Base-by-base conservation (phyloP, 2,329 filamentous ascomycete species). In the Colletotrichum eleusines region DNA sequence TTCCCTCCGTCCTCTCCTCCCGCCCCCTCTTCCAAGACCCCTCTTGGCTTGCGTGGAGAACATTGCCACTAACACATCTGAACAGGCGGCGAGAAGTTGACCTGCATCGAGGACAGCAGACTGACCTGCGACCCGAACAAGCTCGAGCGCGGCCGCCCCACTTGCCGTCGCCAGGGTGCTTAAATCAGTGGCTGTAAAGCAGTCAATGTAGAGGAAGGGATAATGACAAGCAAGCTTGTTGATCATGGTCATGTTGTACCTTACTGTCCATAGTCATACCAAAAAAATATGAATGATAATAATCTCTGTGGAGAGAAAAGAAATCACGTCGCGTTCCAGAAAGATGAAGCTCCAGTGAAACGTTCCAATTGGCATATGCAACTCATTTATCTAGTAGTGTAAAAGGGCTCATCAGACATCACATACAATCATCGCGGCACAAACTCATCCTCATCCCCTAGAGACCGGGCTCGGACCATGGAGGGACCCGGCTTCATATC, bases 401-500 rank as follows among this genome's bases (percentile, higher is more conserved):
- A 18, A 63, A n/a, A 44, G 42, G 3, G 40, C 16, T 63, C 48
- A 20, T 33, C 31, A 23, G 20, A 35, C 14, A 46, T 67, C 40
- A 61, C 63, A 23, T 7, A 35, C 18, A 63, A 69, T 72, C 71
- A 73, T 40, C 74, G 74, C 50, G 66, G 71, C 38, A 76, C 59
- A 60, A 74, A 73, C 16, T 76, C 73, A 20, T 75, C 73, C 14
- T 57, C 73, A 12, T 72, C 73, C 28, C 73, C 75, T n/a, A 73
- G n/a, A 18, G 75, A 74, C 54, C 79, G 75, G 28, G 71, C 51
- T 20, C 57, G 57, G 48, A 86, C 77, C 75, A 78, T 84, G 1
- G 87, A 89, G 18, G 91, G 88, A 0, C 91, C 92, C 1, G 86
- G 76, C 75, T 84, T 79, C 91, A 94, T 93, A 33, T 87, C 79